Evolutionary conservation across 2,329 filamentous ascomycete genomes (phyloP), one percentile per base, ranked within the genome.

Genomic region (Chrysoporthe puriensis): DNA sequence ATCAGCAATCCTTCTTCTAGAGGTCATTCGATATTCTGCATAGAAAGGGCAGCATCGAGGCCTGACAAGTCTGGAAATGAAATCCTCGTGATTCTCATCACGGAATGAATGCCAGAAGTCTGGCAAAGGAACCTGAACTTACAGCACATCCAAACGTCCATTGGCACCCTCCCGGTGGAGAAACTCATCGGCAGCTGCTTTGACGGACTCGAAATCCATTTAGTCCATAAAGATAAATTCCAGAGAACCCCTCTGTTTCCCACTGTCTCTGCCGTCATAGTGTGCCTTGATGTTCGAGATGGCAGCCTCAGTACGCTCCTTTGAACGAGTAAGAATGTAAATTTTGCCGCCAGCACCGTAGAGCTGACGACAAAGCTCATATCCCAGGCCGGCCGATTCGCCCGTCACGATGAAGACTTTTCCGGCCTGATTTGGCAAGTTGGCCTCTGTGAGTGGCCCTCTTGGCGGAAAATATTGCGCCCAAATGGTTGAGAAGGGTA

Each of bases 341-440:
- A 86, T 80, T 8, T 78, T 85, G n/a, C 75, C 83, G 62, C 84
- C 82, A 13, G 78, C 79, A 2, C 75, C 73, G 73, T 87, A 88
- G 18, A 88, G 77, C 18, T 86, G 80, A 34, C 79, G 79, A 57
- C 75, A 76, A 9, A 87, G 78, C 71, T 85, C 82, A 63, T 80
- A 78, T 13, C 84, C 84, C 3, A 85, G 76, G 5, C 73, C 73
- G 6, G 70, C 69, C 0, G 70, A 72, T 1, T 70, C 72, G 32
- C 73, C 73, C 1, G 85, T 87, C 18, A 87, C 80, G 63, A 87
- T 81, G 64, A 74, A 75, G 2, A 75, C 74, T 58, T 67, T 72
- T 13, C 72, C 72, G 5, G 60, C 18, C 54, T 72, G 70, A 4
- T n/a, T 69, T 4, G 69, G 69, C 4, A 73, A 42, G 16, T 71